Base-by-base conservation (phyloP, 176 grass and related monocot genomes). In the Metroxylon sagu region DNA sequence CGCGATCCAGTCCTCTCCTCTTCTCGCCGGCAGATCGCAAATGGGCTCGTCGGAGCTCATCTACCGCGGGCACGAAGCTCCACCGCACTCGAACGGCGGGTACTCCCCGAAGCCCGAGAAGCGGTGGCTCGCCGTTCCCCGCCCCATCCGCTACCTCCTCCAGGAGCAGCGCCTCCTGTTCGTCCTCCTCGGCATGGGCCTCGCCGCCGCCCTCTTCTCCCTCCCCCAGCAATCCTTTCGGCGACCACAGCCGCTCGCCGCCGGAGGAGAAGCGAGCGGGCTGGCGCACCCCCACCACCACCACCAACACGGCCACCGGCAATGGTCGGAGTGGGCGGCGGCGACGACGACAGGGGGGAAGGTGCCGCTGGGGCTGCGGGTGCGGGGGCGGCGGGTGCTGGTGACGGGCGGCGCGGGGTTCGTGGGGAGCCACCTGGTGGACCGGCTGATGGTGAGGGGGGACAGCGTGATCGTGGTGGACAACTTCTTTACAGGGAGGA, bases 401-500 rank as follows among this genome's bases (percentile, higher is more conserved):
- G 90, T 89, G 0, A 95, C 90, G 0, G 85, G 90, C 15, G 90
- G 90, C 5, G 85, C 90, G 1, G 90, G 90, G 19, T 95, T 95
- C 76, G 85, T 95, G 59, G 89, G 89, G 5, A 89, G 82, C 79
- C 89, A 95, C 71, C 79, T 95, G 58, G 85, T 95, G 57, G 90
- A 95, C 72, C 76, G 82, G 0, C 80, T 95, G 0, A 70, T 95
- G 3, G 79, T 51, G 50, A 72, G 90, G 4, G 85, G 85, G 3
- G 90, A 95, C 74, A 89, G 69, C 62, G 90, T 95, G 14, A 95
- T 95, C 73, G 89, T 95, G 16, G 89, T 95, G 27, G 89, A 95
- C 68, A 95, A 89, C 76, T 72, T 95, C 53, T 95, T 95, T 82
- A 95, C 89, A 18, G 89, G 89, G 1, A 57, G 72, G 14, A 95